These are phyloP conservation scores for Ganoderma meredithae DNA, from an alignment of 1,284 basidiomycete genomes.

Conservation along the genomic window DNA sequence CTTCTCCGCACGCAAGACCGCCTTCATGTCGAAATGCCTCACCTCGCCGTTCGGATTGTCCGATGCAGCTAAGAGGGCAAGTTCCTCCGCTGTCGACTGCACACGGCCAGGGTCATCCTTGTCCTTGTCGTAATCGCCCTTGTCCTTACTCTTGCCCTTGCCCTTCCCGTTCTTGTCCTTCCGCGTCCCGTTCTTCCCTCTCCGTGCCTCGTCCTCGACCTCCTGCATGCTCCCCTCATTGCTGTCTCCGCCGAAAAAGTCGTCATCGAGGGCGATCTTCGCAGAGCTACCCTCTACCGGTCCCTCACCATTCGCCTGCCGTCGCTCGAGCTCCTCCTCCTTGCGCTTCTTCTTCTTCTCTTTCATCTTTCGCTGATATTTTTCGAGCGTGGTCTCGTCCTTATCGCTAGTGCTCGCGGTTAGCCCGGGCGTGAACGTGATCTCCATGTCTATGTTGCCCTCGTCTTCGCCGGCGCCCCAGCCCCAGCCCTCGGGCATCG, in stretches of 20 bases:
- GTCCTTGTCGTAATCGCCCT: slow-evolving; percentile 21
- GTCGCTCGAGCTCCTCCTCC: slow-evolving; percentile 62
- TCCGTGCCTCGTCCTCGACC: slow-evolving; percentile 34
- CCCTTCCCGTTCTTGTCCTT: slow-evolving; percentile 31
- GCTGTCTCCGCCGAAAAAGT: slow-evolving; percentile 73
- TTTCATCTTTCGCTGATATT: slow-evolving; percentile 86
- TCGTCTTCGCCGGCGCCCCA: slow-evolving; percentile 49
- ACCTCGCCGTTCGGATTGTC: slow-evolving; percentile 62
- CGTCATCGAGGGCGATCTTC: slow-evolving; percentile 54
- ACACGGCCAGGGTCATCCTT: slow-evolving; percentile 29
- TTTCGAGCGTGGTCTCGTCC: slow-evolving; percentile 85
- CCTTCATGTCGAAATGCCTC: slow-evolving; percentile 92
- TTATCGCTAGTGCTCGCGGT: slow-evolving; percentile 59
- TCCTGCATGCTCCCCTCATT: slow-evolving; percentile 50
- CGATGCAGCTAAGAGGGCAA: slow-evolving; percentile 68
- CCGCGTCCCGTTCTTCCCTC: slow-evolving; percentile 24
- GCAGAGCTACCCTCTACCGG: slow-evolving; percentile 33
- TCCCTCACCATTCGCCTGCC: slow-evolving; percentile 61
- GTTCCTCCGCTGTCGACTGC: slow-evolving; percentile 63
- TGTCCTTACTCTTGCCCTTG: slow-evolving; percentile 29
- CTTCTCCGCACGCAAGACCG: slow-evolving; percentile 89
- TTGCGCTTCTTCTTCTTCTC: slow-evolving; percentile 87
- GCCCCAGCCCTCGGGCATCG: slow-evolving; percentile 86
- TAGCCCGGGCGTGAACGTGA: slow-evolving; percentile 91
- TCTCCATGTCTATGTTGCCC: slow-evolving; percentile 83